A percentile compares a stretch with the other conserved stretches of the same genome.
phyloP scores from a whole-genome alignment of 306 rosid species.

The Cicer pinnatifidum region DNA sequence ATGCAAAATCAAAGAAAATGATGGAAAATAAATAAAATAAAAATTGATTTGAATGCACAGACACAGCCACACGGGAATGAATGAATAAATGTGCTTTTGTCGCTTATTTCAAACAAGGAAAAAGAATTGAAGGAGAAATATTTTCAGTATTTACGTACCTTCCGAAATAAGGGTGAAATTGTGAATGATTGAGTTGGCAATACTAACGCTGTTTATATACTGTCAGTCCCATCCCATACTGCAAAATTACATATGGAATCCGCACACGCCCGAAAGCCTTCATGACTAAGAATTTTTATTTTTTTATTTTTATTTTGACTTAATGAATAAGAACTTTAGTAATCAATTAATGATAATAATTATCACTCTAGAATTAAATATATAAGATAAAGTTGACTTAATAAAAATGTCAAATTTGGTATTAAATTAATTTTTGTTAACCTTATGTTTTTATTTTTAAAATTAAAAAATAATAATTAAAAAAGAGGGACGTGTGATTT shows the following conservation, averaged over 20 bases:
- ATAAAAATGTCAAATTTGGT: too few species aligned
- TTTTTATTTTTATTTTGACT: not conserved
- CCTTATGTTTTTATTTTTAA: too few species aligned
- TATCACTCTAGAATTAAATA: too few species aligned
- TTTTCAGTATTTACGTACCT: not conserved
- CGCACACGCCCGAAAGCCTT: conserved; percentile 13
- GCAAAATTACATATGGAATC: too few species aligned
- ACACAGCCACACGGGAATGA: not conserved
- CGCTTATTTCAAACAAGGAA: conserved; percentile 18
- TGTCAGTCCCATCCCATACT: too few species aligned
- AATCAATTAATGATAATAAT: too few species aligned
- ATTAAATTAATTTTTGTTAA: too few species aligned
- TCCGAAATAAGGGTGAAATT: not conserved
- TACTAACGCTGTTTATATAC: too few species aligned
- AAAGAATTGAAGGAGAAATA: conserved; percentile 3
- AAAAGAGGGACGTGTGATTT: not conserved
- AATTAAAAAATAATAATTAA: not conserved
- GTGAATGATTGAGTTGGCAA: not conserved
- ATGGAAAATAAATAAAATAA: not conserved
- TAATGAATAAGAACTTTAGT: not conserved
- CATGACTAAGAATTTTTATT: not conserved
- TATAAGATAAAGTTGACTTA: too few species aligned
- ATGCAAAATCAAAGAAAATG: not conserved
- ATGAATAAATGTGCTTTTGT: conserved; percentile 1
- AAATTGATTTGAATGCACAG: not conserved